Conservation (phyloP, 2,329 filamentous ascomycete genomes). For the Grosmannia huntii region DNA sequence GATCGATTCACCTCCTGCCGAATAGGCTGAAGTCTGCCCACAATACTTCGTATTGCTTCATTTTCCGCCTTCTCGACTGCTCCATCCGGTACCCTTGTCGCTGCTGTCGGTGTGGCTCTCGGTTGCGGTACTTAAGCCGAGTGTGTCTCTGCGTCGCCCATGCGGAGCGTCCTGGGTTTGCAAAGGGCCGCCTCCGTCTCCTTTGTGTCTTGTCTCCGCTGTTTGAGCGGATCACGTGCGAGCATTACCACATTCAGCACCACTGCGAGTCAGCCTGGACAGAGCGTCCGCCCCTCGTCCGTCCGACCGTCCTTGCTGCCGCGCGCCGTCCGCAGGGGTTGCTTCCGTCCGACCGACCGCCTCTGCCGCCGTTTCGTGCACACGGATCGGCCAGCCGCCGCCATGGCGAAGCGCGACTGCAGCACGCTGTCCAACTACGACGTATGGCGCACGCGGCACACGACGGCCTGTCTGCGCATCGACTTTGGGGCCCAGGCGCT, state of each 20-base stretch:
- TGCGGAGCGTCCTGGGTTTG: background rate
- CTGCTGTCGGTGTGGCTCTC: background rate
- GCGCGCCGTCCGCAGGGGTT: background rate
- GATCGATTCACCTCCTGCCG: background rate
- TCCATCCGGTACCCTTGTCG: background rate
- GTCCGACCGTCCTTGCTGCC: background rate
- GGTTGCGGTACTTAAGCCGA: no score
- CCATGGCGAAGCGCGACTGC: constrained; percentile 48
- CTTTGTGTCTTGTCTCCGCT: background rate
- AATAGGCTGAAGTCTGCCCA: background rate
- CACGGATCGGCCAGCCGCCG: background rate
- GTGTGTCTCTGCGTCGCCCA: background rate
- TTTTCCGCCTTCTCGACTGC: background rate
- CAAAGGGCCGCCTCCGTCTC: background rate
- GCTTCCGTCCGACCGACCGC: background rate
- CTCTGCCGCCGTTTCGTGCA: background rate
- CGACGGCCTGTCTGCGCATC: constrained; percentile 66
- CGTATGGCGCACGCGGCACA: constrained; percentile 74
- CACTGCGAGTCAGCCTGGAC: no score
- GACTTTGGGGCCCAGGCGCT: constrained; percentile 72
- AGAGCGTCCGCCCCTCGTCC: background rate
- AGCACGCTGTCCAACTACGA: constrained; percentile 89
- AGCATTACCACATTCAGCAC: background rate
- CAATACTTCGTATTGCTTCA: background rate
- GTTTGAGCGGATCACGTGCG: background rate